Percentiles rank a stretch among this genome's conserved stretches.
phyloP scores from a whole-genome alignment of 1,284 basidiomycete species.

The Ceratobasidium sp. region DNA sequence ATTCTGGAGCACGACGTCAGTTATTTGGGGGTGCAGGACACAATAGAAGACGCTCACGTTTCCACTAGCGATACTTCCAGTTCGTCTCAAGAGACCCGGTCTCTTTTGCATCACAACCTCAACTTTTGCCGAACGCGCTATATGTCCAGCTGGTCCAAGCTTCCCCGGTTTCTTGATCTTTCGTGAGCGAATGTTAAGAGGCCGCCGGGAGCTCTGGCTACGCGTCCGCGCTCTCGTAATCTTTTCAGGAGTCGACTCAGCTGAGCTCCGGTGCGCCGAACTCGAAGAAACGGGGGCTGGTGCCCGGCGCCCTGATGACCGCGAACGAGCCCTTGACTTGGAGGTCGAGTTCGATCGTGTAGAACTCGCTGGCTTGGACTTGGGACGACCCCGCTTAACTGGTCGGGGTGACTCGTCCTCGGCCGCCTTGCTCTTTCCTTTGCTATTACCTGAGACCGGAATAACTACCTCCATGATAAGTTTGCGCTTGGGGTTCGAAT shows the following conservation, averaged over 20 bases:
- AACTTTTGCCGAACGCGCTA: slow-evolving; percentile 11
- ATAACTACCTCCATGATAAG: slow-evolving; percentile 33
- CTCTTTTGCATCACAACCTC: slow-evolving; percentile 19
- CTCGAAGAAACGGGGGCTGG: neutral
- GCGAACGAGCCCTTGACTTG: neutral
- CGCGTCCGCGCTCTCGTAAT: neutral
- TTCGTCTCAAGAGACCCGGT: slow-evolving; percentile 6
- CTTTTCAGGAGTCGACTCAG: neutral
- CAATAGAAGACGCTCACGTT: slow-evolving; percentile 10
- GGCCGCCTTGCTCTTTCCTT: neutral
- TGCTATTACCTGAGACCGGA: neutral
- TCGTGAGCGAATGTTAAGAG: neutral
- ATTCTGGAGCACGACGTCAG: neutral
- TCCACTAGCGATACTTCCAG: slow-evolving; percentile 20
- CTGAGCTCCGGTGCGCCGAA: neutral
- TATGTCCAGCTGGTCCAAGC: neutral
- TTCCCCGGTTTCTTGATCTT: neutral
- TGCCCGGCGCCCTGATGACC: neutral
- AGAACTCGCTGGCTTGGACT: neutral
- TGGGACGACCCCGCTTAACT: slow-evolving; percentile 8
- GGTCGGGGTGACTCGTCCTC: neutral
- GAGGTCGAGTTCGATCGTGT: neutral
- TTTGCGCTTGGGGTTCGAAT: neutral
- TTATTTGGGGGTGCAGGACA: neutral
- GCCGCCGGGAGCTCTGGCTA: neutral